Evolutionary conservation across 1,139 yeast genomes (phyloP).

Genomic region (Geotrichum fermentans): DNA sequence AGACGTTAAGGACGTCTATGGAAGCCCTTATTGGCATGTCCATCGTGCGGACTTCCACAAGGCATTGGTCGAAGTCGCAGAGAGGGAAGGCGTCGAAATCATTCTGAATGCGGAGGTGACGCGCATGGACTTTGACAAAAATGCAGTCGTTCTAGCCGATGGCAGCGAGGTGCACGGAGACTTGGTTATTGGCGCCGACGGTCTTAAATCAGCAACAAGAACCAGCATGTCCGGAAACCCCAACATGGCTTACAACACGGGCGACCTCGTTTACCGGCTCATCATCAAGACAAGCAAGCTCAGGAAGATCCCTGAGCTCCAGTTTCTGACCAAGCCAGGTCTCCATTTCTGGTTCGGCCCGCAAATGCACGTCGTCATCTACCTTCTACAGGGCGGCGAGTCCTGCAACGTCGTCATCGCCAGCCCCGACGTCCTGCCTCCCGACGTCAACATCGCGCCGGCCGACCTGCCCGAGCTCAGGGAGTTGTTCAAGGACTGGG

Average conservation of each 20-base stretch:
- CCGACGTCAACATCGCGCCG: constrained; percentile 25
- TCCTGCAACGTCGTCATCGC: constrained; percentile 28
- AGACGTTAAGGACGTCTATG: constrained; percentile 28
- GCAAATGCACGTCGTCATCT: constrained; percentile 31
- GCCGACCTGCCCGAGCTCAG: constrained; percentile 30
- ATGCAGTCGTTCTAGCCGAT: constrained; percentile 30
- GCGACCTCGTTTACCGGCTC: constrained; percentile 31
- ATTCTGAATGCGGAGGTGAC: constrained; percentile 30
- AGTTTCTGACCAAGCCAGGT: constrained; percentile 27
- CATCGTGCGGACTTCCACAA: constrained; percentile 38
- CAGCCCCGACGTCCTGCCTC: constrained; percentile 31
- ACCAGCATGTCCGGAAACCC: constrained; percentile 22
- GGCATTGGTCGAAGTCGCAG: constrained; percentile 32
- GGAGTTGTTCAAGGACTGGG: constrained; percentile 31
- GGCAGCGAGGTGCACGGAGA: constrained; percentile 33
- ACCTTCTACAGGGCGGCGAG: constrained; percentile 28
- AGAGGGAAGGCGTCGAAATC: constrained; percentile 32
- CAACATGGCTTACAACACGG: constrained; percentile 29
- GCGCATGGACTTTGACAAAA: constrained; percentile 30
- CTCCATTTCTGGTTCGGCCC: constrained; percentile 36
- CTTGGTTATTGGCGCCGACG: constrained; percentile 40
- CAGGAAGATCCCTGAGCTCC: constrained; percentile 27
- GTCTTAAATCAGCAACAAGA: constrained; percentile 32
- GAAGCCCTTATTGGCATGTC: constrained; percentile 30
- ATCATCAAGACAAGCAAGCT: constrained; percentile 24